These are phyloP conservation scores for Kockiozyma suomiensis DNA, from an alignment of 805 yeast species.

Conservation along the genomic window DNA sequence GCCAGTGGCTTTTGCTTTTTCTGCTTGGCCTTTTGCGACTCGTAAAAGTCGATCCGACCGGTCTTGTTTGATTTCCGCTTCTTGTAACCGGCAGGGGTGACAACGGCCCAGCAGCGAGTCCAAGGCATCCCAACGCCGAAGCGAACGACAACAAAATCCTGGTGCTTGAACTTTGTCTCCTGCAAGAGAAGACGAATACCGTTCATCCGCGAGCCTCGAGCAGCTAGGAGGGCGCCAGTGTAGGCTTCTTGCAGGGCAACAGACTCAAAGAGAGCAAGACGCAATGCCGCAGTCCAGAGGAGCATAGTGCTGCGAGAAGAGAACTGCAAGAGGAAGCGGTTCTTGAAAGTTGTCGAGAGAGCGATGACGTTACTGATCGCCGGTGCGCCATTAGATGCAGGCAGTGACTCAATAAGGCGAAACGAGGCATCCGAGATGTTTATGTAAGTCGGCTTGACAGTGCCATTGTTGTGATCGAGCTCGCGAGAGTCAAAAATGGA, in stretches of 20 bases:
- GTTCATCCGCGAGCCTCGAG: conserved; percentile 84
- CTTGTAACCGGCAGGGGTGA: conserved; percentile 58
- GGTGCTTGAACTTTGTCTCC: conserved; percentile 81
- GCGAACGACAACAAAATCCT: conserved; percentile 92
- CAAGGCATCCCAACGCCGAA: conserved; percentile 98
- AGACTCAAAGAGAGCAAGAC: conserved; percentile 80
- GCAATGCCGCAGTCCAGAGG: conserved; percentile 81
- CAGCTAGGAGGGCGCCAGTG: conserved; percentile 89
- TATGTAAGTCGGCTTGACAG: conserved; percentile 76
- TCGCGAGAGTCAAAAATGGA: conserved; percentile 79
- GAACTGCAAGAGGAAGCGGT: conserved; percentile 81
- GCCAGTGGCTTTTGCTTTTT: conserved; percentile 74
- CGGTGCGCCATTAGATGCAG: conserved; percentile 18
- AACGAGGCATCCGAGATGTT: conserved; percentile 89
- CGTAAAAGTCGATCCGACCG: conserved; percentile 80
- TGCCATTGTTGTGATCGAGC: conserved; percentile 50
- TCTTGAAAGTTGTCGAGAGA: conserved; percentile 90
- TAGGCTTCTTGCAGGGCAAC: conserved; percentile 89
- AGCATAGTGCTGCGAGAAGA: conserved; percentile 63
- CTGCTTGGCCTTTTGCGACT: conserved; percentile 71
- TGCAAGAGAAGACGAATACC: conserved; percentile 85
- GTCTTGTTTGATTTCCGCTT: conserved; percentile 47
- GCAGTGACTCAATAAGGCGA: conserved; percentile 47
- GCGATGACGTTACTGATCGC: conserved; percentile 53
- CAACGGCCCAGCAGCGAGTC: conserved; percentile 90